Evolutionary conservation across 768 basidiomycete genomes (phyloP).

Genomic region (Suillus subluteus): DNA sequence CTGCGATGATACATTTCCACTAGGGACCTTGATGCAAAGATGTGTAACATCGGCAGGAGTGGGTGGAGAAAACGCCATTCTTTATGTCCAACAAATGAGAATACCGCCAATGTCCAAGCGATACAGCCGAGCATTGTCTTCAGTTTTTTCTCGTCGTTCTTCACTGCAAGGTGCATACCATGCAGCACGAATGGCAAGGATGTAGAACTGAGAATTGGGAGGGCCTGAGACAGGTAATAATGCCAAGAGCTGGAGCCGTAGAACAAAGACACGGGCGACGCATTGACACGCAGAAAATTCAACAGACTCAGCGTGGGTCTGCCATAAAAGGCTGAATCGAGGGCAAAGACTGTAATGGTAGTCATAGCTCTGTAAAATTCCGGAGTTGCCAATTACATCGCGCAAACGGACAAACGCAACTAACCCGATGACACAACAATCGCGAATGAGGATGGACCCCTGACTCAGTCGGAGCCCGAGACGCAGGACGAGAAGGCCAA

Average conservation of each 20-base stretch:
- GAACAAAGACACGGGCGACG: conserved; percentile 87
- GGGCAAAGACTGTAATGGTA: conserved; percentile 36
- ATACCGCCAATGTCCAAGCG: conserved; percentile 65
- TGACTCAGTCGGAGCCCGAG: conserved; percentile 41
- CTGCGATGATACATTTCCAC: conserved; percentile 44
- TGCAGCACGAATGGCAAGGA: conserved; percentile 73
- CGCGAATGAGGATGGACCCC: conserved; percentile 38
- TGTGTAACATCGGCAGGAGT: conserved; percentile 79
- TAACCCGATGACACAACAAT: conserved; percentile 51
- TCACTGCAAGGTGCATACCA: conserved; percentile 49
- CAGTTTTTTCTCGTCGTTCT: conserved; percentile 30
- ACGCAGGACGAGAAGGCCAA: conserved; percentile 58
- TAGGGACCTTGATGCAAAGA: conserved; percentile 77
- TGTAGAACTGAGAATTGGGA: conserved; percentile 82
- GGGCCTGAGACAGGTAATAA: conserved; percentile 84
- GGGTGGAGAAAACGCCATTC: conserved; percentile 99
- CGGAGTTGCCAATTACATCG: conserved; percentile 5
- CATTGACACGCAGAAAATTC: conserved; percentile 83
- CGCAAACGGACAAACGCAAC: conserved; percentile 19
- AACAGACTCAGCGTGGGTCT: conserved; percentile 71
- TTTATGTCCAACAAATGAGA: conserved; percentile 89
- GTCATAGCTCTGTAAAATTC: conserved; percentile 20
- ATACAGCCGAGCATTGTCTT: conserved; percentile 52
- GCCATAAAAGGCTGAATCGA: conserved; percentile 78
- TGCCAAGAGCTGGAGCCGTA: conserved; percentile 89